phyloP scores from a whole-genome alignment of 352 stramenopile genomes.

The Phytophthora uliginosa region DNA sequence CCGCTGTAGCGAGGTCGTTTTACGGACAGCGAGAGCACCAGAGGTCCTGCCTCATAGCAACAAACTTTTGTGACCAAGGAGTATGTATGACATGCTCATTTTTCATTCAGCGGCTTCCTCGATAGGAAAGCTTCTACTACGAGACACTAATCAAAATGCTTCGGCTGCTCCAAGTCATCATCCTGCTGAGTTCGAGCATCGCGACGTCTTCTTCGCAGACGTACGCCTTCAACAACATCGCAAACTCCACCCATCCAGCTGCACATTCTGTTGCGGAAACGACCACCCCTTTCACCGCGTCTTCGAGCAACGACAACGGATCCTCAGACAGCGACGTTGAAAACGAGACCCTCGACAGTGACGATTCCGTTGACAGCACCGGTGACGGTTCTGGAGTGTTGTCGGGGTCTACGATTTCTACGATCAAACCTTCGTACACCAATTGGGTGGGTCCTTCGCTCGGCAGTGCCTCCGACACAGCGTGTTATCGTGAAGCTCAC shows the following conservation, averaged over 20 bases:
- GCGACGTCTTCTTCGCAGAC: constrained; percentile 8
- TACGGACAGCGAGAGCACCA: constrained; percentile 3
- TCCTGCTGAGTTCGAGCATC: constrained; percentile 9
- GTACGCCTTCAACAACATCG: constrained; percentile 12
- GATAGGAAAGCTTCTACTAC: background rate
- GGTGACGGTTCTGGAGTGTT: background rate
- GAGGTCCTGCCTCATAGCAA: background rate
- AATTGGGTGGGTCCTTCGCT: constrained; percentile 39
- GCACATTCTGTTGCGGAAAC: background rate
- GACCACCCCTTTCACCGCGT: background rate
- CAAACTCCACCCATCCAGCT: background rate
- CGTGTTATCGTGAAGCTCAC: constrained; percentile 49
- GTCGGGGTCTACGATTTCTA: constrained; percentile 9
- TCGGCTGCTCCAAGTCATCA: constrained; percentile 5
- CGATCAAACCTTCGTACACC: constrained; percentile 23
- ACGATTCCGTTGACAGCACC: constrained; percentile 12
- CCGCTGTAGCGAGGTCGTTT: background rate
- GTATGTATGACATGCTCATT: background rate
- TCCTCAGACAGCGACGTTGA: constrained; percentile 6
- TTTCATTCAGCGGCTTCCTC: background rate
- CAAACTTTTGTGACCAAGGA: constrained; percentile 12
- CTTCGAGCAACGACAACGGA: background rate
- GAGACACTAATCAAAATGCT: constrained; percentile 8
- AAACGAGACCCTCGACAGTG: constrained; percentile 1
- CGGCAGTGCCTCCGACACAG: constrained; percentile 28